Conservation (phyloP, 106 monocot species). For the Platanthera zijinensis region DNA sequence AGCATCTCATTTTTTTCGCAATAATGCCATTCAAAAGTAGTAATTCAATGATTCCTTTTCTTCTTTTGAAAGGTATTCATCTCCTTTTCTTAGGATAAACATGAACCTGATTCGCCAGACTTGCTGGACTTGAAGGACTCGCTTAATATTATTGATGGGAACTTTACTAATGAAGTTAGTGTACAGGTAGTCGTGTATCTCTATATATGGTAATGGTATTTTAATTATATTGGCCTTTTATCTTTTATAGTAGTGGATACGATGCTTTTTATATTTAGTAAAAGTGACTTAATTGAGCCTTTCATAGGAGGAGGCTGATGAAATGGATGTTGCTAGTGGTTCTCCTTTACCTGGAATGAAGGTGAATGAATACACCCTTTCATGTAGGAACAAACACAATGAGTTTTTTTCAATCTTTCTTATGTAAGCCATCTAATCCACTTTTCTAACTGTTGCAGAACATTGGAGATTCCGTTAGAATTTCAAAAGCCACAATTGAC, state of each 20-base stretch:
- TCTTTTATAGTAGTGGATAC: slow-evolving; percentile 1
- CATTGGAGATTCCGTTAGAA: slow-evolving; percentile 60
- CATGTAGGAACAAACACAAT: background rate
- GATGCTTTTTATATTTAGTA: slow-evolving; percentile 12
- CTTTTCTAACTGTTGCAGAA: slow-evolving; percentile 36
- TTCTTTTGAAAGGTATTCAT: slow-evolving; percentile 3
- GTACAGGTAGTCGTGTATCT: slow-evolving; percentile 22
- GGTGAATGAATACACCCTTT: slow-evolving; percentile 25
- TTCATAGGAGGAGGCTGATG: slow-evolving; percentile 42
- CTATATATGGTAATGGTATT: background rate
- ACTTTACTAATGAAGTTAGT: slow-evolving; percentile 5
- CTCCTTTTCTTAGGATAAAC: slow-evolving; percentile 21
- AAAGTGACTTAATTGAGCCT: slow-evolving; percentile 20
- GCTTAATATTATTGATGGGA: slow-evolving; percentile 15
- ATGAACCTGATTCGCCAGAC: slow-evolving; percentile 13
- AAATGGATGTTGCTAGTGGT: slow-evolving; percentile 58
- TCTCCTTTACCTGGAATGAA: slow-evolving; percentile 86
- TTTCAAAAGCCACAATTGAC: slow-evolving; percentile 74
- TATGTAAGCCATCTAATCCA: background rate
- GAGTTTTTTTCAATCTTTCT: background rate
- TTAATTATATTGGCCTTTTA: background rate
- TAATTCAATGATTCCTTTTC: background rate
- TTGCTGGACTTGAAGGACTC: slow-evolving; percentile 7
- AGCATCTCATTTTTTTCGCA: background rate
- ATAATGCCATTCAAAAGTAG: background rate